These are phyloP conservation scores for Neonectria sp. DNA, from an alignment of 2,329 filamentous ascomycete species.

Conservation along the genomic window DNA sequence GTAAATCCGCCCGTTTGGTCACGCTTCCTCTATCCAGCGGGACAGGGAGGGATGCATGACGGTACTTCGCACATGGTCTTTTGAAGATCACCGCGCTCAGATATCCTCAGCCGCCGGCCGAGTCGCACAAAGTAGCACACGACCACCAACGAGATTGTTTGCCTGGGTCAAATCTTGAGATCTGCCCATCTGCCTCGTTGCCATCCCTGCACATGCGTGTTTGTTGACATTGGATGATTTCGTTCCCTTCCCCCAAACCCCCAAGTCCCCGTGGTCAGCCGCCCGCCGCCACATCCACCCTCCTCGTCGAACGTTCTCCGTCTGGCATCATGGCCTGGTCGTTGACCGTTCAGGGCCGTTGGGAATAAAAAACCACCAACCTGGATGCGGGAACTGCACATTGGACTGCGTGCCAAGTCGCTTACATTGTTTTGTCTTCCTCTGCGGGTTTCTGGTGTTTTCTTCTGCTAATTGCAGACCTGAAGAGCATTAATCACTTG, in stretches of 20 bases:
- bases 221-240: constrained; percentile 42
- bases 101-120: constrained; percentile 4
- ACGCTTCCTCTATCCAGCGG: not conserved
- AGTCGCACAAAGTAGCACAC: constrained; percentile 16
- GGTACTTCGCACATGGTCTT: constrained; percentile 8
- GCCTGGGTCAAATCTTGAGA: constrained; percentile 38
- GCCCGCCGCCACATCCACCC: not conserved
- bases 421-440: not conserved
- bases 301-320: not conserved
- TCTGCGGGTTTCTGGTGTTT: not conserved
- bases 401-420: constrained; percentile 1
- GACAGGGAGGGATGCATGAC: not conserved
- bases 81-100: constrained; percentile 17
- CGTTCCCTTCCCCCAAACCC: constrained; percentile 30
- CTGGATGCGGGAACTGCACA: constrained; percentile 42
- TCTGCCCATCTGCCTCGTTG: constrained; percentile 42
- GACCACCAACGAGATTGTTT: constrained; percentile 27
- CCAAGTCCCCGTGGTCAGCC: constrained; percentile 3
- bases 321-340: constrained; percentile 20
- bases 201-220: constrained; percentile 37
- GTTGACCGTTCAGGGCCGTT: constrained; percentile 28
- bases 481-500: constrained; percentile 17
- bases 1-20: constrained; percentile 8
- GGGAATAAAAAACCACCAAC: constrained; percentile 38
- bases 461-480: not conserved